phyloP scores from a whole-genome alignment of 345 rosid genomes.

The Euclidium syriacum region DNA sequence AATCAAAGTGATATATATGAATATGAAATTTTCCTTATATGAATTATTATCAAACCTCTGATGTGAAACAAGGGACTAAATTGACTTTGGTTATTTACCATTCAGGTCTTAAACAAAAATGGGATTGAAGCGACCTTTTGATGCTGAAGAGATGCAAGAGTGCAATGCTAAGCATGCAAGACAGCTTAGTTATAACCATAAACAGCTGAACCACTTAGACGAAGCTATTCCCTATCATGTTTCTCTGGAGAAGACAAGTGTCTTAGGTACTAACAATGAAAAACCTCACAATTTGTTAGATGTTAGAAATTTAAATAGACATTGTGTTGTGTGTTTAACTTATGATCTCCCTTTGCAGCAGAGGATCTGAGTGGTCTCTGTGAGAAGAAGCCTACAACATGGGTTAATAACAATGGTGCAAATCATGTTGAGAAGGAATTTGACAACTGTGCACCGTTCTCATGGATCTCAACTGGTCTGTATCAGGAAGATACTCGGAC shows the following conservation, averaged over 20 bases:
- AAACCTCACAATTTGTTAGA: background rate
- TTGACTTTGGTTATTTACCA: constrained; percentile 16
- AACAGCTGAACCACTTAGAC: constrained; percentile 17
- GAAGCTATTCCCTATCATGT: constrained; percentile 27
- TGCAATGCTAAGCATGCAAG: constrained; percentile 43
- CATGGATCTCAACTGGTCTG: constrained; percentile 11
- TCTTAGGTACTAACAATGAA: constrained; percentile 32
- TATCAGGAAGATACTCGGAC: constrained; percentile 30
- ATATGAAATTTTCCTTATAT: background rate
- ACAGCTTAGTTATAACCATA: constrained; percentile 26
- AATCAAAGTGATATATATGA: background rate
- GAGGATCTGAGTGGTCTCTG: constrained; percentile 16
- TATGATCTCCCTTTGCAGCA: no score
- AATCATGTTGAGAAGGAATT: constrained; percentile 25
- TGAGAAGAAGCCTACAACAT: constrained; percentile 5
- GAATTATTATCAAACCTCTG: background rate
- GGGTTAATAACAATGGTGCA: constrained; percentile 6
- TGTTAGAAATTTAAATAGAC: background rate
- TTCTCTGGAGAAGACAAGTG: constrained; percentile 1
- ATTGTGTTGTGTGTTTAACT: background rate
- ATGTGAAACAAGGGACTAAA: background rate
- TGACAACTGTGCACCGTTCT: constrained; percentile 18
- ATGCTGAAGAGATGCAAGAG: constrained; percentile 44
- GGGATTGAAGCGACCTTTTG: constrained; percentile 52
- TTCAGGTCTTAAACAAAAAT: constrained; percentile 20